Percentiles rank a stretch among this genome's conserved stretches.
Conservation (phyloP, 2,329 filamentous ascomycete species). For the Aspergillus luchuensis region DNA sequence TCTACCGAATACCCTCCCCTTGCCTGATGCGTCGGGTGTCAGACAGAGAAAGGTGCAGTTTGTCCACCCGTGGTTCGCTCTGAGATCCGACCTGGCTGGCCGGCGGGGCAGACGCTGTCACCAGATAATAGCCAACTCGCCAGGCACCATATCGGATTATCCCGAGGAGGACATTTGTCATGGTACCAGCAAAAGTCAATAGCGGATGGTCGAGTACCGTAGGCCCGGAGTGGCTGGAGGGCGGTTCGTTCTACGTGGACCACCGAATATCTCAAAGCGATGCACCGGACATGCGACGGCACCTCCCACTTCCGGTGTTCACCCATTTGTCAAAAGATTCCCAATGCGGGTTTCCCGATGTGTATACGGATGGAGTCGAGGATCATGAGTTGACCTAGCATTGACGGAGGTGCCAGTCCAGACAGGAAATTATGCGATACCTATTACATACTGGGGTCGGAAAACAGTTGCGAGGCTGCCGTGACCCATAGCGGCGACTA, state of each 20-base stretch:
- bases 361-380: not conserved
- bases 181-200: not conserved
- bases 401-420: not conserved
- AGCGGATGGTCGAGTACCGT: not conserved
- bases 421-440: not conserved
- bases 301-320: not conserved
- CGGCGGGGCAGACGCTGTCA: slow-evolving; percentile 2
- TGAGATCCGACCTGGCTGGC: not conserved
- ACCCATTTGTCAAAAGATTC: not conserved
- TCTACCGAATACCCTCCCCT: slow-evolving; percentile 7
- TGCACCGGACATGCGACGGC: slow-evolving; percentile 2
- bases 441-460: not conserved
- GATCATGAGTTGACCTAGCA: not conserved
- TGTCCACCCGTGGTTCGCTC: not conserved
- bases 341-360: not conserved
- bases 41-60: slow-evolving; percentile 11
- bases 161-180: slow-evolving; percentile 1
- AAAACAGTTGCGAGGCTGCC: slow-evolving; percentile 11
- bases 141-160: slow-evolving; percentile 1
- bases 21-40: slow-evolving; percentile 20
- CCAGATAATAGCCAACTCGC: slow-evolving; percentile 1
- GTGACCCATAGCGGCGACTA: not conserved
- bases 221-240: not conserved
- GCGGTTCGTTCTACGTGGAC: slow-evolving; percentile 2
- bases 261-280: not conserved